Evolutionary conservation across 495 filamentous ascomycete genomes (phyloP), one percentile per base, ranked within the genome.

Genomic region (Baudoinia panamericana): DNA sequence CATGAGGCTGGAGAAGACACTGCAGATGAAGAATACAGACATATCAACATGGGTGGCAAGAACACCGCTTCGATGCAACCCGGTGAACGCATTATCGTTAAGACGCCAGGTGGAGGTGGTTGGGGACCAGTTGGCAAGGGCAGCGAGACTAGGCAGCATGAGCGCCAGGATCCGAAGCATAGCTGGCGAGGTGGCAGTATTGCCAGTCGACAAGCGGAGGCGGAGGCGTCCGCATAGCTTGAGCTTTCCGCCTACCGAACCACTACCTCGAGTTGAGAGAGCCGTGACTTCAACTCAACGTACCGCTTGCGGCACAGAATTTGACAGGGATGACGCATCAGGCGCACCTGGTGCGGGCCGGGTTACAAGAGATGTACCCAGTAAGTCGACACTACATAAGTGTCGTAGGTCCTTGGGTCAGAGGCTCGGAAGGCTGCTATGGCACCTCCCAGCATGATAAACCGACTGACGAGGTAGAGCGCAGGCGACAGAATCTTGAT

Each of bases 41-140:
- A 63, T 21, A 82, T 96, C 47, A 93, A 87, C 54, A 58, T 95
- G 31, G 90, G 88, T 0, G 86, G 77, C 7, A 97, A 97, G 70
- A 95, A 95, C 56, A 93, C 84, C 12, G 86, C 88, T 18, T 68
- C 71, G 8, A 92, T 95, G 75, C 67, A 77, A 50, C 66, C 74
- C 0, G 88, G 90, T 17, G 90, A 97, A 57, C 70, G 86, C 7
- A 84, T 97, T 47, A 79, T 96, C 41, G 68, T 81, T 18, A 62
- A 59, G 35, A 83, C 80, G 11, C 80, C 80, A 3, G 80, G 80
- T 26, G 80, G 80, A 15, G 80, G 81, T 28, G 80, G 76, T 1
- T 85, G 80, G 78, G 80, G 80, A 4, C 64, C 60, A 35, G 63
- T 66, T 6, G 75, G 72, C 1, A 66, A 73, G 45, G 64, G 66